Conservation (phyloP, 2,329 filamentous ascomycete genomes). For the Pseudogymnoascus sp. region DNA sequence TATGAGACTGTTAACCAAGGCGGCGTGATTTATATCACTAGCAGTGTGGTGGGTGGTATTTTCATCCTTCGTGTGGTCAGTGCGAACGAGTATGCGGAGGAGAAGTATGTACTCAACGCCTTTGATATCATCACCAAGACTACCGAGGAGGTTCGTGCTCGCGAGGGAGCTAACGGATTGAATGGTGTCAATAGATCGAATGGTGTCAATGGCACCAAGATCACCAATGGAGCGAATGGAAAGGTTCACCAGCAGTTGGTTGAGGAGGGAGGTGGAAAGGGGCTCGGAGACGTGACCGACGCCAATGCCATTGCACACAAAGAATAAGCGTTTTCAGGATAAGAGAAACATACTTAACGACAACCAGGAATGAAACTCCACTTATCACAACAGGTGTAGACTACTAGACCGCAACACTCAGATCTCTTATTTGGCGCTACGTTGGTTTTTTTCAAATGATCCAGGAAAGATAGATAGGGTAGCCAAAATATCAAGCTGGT, state of each 20-base stretch:
- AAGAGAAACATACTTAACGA: background rate
- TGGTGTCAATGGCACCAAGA: too few species aligned
- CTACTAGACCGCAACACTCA: background rate
- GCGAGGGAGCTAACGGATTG: constrained; percentile 8
- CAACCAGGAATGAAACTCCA: background rate
- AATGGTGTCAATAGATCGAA: constrained; percentile 10
- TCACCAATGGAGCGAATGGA: constrained; percentile 9
- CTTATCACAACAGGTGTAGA: background rate
- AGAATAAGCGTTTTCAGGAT: background rate
- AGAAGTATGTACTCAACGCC: constrained; percentile 62
- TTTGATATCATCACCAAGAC: constrained; percentile 63
- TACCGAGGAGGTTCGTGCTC: constrained; percentile 25
- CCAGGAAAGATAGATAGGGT: background rate
- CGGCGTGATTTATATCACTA: constrained; percentile 78
- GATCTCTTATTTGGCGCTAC: background rate
- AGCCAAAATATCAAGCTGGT: constrained; percentile 5
- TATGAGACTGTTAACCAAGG: constrained; percentile 67
- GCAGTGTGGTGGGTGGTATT: constrained; percentile 62
- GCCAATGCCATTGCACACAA: background rate
- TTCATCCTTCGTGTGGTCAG: constrained; percentile 80
- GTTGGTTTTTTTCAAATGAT: background rate
- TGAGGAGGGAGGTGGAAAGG: background rate
- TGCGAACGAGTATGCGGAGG: constrained; percentile 60
- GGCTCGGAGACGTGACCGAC: background rate
- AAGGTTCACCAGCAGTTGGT: constrained; percentile 2